A percentile compares a stretch with the other conserved stretches of the same genome.
Evolutionary conservation across 352 stramenopile genomes (phyloP).

Genomic region (Pythium monospermum): DNA sequence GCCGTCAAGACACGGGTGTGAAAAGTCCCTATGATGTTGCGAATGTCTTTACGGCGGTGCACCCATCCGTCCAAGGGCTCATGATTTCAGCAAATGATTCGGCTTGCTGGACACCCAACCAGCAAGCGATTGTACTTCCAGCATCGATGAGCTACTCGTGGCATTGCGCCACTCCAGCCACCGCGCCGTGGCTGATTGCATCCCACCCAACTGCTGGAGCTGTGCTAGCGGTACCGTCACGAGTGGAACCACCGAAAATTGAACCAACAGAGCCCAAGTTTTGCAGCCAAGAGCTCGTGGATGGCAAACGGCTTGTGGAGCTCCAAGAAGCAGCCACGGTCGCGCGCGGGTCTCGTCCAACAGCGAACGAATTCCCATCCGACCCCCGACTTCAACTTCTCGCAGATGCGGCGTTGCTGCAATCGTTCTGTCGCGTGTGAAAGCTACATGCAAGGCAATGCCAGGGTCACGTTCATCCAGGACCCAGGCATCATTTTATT

Average conservation of each 20-base stretch:
- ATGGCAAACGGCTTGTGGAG: slow-evolving; percentile 35
- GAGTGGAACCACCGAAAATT: slow-evolving; percentile 27
- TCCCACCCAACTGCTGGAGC: neutral
- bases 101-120: slow-evolving; percentile 17
- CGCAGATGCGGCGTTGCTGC: slow-evolving; percentile 61
- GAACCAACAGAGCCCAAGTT: slow-evolving; percentile 44
- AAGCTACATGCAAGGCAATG: neutral
- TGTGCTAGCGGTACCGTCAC: neutral
- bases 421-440: slow-evolving; percentile 50
- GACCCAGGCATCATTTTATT: no score
- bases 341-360: no score
- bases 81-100: slow-evolving; percentile 7
- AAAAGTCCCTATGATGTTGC: slow-evolving; percentile 5
- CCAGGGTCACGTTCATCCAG: no score
- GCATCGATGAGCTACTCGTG: slow-evolving; percentile 9
- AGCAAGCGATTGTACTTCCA: slow-evolving; percentile 6
- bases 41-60: neutral
- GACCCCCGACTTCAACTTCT: slow-evolving; percentile 65
- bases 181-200: slow-evolving; percentile 12
- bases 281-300: slow-evolving; percentile 27
- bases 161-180: slow-evolving; percentile 8
- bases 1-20: slow-evolving; percentile 3
- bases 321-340: neutral
- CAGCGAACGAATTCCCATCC: no score
- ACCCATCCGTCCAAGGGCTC: neutral